These are phyloP conservation scores for Candida taoyuanica DNA, from an alignment of 805 yeast species.

Conservation along the genomic window DNA sequence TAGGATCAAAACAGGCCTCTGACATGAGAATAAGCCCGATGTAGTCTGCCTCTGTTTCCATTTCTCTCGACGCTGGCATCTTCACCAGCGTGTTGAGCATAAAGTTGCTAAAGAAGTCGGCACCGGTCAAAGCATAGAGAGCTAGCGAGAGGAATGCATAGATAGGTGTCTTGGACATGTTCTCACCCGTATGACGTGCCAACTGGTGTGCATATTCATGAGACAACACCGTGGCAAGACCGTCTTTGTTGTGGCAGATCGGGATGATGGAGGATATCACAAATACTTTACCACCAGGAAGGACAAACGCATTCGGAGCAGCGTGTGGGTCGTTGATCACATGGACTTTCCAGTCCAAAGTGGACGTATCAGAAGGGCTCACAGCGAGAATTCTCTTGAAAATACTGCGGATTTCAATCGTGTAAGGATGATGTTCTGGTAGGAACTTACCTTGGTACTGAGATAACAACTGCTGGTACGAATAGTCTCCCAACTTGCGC, in stretches of 20 bases:
- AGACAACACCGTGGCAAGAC: constrained; percentile 88
- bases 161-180: constrained; percentile 71
- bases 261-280: constrained; percentile 76
- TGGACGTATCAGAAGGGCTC: constrained; percentile 37
- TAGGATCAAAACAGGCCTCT: constrained; percentile 78
- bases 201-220: constrained; percentile 95
- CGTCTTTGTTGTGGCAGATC: constrained; percentile 78
- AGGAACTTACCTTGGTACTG: constrained; percentile 51
- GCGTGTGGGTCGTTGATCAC: constrained; percentile 62
- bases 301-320: constrained; percentile 96
- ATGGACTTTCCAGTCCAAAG: constrained; percentile 70
- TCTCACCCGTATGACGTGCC: constrained; percentile 88
- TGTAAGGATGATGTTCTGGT: constrained; percentile 59
- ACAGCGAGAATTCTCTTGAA: constrained; percentile 62
- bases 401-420: constrained; percentile 49
- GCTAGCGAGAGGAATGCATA: constrained; percentile 50
- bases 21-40: constrained; percentile 93
- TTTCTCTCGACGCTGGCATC: constrained; percentile 84
- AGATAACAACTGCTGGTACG: constrained; percentile 55
- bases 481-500: constrained; percentile 51
- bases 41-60: constrained; percentile 96
- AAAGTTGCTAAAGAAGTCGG: constrained; percentile 46
- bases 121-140: constrained; percentile 59
- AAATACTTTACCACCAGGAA: constrained; percentile 95
- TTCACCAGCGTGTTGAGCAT: constrained; percentile 52